phyloP scores from a whole-genome alignment of 2,329 filamentous ascomycete species.

The Colletotrichum shisoi region DNA sequence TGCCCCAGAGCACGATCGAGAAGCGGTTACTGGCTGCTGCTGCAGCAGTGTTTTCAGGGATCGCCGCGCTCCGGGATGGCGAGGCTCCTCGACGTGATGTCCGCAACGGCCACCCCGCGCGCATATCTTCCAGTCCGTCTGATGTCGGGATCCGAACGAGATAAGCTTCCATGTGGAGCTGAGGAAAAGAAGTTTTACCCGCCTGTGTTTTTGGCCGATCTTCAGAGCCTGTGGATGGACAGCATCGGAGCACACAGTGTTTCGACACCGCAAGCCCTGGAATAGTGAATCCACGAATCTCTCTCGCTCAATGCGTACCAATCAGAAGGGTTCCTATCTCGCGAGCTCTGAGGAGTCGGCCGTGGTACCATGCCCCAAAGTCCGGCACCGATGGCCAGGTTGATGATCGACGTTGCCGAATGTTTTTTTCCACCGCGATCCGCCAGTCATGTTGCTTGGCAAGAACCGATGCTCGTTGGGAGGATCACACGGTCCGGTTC shows the following conservation, averaged over 20 bases:
- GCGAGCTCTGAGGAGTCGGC: neutral
- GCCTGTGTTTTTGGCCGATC: conserved; percentile 26
- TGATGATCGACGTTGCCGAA: conserved; percentile 8
- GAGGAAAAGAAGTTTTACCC: conserved; percentile 28
- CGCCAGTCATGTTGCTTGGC: conserved; percentile 19
- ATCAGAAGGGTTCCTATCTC: neutral
- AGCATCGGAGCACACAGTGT: conserved; percentile 23
- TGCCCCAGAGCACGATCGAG: neutral
- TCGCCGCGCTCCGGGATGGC: conserved; percentile 9
- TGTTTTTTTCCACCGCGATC: neutral
- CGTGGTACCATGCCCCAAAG: too few relatives aligned
- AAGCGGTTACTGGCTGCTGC: conserved; percentile 1
- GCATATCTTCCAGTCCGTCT: conserved; percentile 14
- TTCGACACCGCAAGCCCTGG: conserved; percentile 14
- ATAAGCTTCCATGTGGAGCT: conserved; percentile 16
- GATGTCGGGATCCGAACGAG: conserved; percentile 12
- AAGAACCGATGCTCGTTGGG: conserved; percentile 8
- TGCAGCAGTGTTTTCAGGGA: conserved; percentile 11
- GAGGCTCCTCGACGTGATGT: neutral
- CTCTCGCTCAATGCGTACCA: conserved; percentile 6
- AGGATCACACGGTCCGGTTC: conserved; percentile 10
- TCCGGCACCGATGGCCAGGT: neutral
- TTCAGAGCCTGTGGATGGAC: conserved; percentile 15
- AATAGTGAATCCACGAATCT: neutral
- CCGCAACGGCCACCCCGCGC: conserved; percentile 5